Percentiles rank a stretch among this genome's conserved stretches.
Evolutionary conservation across 2,329 filamentous ascomycete genomes (phyloP).

Genomic region (Aureobasidium sp.): DNA sequence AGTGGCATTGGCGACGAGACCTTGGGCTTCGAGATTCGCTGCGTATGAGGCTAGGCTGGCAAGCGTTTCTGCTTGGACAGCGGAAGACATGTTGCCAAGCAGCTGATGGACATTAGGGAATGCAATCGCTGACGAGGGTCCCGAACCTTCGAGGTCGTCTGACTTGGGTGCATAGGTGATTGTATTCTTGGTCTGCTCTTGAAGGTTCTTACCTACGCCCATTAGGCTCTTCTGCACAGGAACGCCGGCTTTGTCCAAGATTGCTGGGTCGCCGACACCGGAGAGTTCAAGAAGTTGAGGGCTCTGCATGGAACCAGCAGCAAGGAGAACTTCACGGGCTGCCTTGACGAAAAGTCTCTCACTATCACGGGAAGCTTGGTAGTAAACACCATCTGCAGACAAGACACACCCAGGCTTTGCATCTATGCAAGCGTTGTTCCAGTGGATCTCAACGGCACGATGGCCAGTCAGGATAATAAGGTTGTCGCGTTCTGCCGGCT

Average conservation of each 20-base stretch:
- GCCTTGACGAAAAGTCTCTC: conserved; percentile 22
- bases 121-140: conserved; percentile 32
- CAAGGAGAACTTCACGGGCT: conserved; percentile 48
- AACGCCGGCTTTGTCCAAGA: conserved; percentile 29
- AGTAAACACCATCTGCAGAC: conserved; percentile 20
- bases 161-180: conserved; percentile 21
- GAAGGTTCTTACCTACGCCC: conserved; percentile 30
- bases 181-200: conserved; percentile 19
- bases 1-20: conserved; percentile 20
- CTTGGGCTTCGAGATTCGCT: conserved; percentile 16
- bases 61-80: conserved; percentile 23
- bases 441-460: conserved; percentile 23
- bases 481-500: conserved; percentile 22
- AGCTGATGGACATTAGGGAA: conserved; percentile 33
- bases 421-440: conserved; percentile 12
- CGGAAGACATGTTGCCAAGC: conserved; percentile 26
- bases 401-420: not conserved
- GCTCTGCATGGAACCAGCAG: conserved; percentile 49
- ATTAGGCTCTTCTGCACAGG: conserved; percentile 20
- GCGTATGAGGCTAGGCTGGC: conserved; percentile 28
- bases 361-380: conserved; percentile 19
- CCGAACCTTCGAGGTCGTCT: conserved; percentile 29
- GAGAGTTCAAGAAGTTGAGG: conserved; percentile 53
- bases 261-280: conserved; percentile 44
- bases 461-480: conserved; percentile 24